Base-by-base conservation (phyloP, 2,329 filamentous ascomycete genomes). In the Apiospora aurea region DNA sequence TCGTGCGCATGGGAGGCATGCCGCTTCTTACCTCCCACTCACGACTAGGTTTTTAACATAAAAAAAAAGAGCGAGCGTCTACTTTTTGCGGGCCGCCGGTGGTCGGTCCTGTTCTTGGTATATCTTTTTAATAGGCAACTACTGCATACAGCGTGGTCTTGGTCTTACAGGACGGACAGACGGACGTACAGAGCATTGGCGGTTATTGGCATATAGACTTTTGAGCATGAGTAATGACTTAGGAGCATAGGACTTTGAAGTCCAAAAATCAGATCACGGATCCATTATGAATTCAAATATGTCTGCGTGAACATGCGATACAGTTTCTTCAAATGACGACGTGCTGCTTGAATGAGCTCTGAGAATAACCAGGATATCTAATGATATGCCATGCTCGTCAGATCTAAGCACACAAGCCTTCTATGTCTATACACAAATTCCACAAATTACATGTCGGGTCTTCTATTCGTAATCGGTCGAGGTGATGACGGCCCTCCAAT, bases 401-500 rank as follows among this genome's bases (percentile, higher is more conserved):
- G 14, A 2, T 7, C 21, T 21, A 26, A 61, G 7, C 8, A 38
- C 61, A 38, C 3, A 66, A 24, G 34, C 61, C n/a, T 26, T 49
- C 2, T 51, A 51, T 26, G 29, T 38, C 7, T 26, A 38, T 38
- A 2, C 29, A 38, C 4, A 61, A 13, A 64, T 8, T 14, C 34
- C 4, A 41, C 11, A 26, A 11, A 10, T 11, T 13, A 10, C 4
- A 41, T 6, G 53, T 68, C 4, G 7, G 4, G 29, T 69, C 14
- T 77, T 73, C 72, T 78, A 76, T 44, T 80, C 79, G 69, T 79
- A 77, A 41, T 84, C 79, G 13, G 84, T 85, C 24, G 81, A 81
- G 10, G 71, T 75, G n/a, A 81, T 80, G 29, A 86, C 75, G 4
- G 81, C 79, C 75, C 85, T 83, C 87, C 87, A 90, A 72, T 87